Percentiles rank a stretch among this genome's conserved stretches.
These are phyloP conservation scores for Lentithecium fluviatile DNA, from an alignment of 495 filamentous ascomycete species.

Conservation along the genomic window DNA sequence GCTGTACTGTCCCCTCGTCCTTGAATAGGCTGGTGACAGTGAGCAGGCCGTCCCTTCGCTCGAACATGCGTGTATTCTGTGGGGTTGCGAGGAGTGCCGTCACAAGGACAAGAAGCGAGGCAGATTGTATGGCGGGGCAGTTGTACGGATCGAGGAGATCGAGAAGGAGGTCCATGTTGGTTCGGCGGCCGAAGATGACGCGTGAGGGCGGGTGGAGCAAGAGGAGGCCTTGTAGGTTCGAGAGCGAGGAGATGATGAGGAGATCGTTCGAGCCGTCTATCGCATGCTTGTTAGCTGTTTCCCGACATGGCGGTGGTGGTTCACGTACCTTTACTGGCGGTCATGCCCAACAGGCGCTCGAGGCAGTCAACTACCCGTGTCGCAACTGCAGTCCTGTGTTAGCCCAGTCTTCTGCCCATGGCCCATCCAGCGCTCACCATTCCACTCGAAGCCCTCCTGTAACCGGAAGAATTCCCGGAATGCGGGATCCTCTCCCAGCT, in stretches of 20 bases:
- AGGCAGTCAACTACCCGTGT: slow-evolving; percentile 82
- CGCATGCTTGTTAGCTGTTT: slow-evolving; percentile 13
- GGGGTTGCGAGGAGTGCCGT: slow-evolving; percentile 81
- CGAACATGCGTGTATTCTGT: slow-evolving; percentile 84
- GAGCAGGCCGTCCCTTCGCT: slow-evolving; percentile 85
- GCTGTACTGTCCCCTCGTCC: slow-evolving; percentile 70
- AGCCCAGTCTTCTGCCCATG: slow-evolving; percentile 4
- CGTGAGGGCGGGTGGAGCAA: slow-evolving; percentile 93
- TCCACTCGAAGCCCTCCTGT: slow-evolving; percentile 97
- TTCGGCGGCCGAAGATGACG: slow-evolving; percentile 79
- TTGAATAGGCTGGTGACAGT: slow-evolving; percentile 95
- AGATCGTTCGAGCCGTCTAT: slow-evolving; percentile 78
- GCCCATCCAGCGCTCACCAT: slow-evolving; percentile 55
- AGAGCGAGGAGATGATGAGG: slow-evolving; percentile 82
- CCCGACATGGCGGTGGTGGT: neutral
- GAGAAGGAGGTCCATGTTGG: slow-evolving; percentile 94
- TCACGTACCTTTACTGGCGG: slow-evolving; percentile 50
- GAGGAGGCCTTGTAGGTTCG: slow-evolving; percentile 85
- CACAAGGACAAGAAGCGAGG: slow-evolving; percentile 84
- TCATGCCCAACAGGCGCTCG: slow-evolving; percentile 80
- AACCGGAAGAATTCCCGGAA: slow-evolving; percentile 96
- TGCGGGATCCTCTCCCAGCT: slow-evolving; percentile 78
- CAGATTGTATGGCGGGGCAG: slow-evolving; percentile 84
- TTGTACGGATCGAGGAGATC: slow-evolving; percentile 93
- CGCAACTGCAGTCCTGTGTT: slow-evolving; percentile 56